Evolutionary conservation across 768 basidiomycete species (phyloP).

Genomic region (Calocybe gangraenosa): DNA sequence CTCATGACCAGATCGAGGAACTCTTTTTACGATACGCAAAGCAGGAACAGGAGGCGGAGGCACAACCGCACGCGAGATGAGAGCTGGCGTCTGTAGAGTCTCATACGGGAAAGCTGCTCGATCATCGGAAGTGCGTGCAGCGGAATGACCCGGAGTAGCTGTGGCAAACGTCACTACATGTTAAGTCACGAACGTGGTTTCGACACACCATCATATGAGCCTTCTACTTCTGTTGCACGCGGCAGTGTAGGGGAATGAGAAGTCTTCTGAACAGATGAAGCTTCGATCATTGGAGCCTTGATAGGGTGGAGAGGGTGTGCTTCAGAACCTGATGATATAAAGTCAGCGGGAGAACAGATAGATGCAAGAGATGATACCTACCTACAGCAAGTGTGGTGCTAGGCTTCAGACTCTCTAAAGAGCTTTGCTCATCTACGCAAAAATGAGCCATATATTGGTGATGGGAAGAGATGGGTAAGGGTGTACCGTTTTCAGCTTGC

Average conservation of each 20-base stretch:
- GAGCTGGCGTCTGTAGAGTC: conserved; percentile 7
- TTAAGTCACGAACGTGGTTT: too few species aligned
- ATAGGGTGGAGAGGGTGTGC: too few species aligned
- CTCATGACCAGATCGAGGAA: conserved; percentile 8
- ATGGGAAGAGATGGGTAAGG: too few species aligned
- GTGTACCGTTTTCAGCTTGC: too few species aligned
- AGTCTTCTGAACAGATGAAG: too few species aligned
- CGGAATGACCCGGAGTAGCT: conserved; percentile 10
- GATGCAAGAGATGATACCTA: background rate
- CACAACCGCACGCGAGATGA: conserved; percentile 12
- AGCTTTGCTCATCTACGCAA: background rate
- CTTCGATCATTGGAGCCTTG: too few species aligned
- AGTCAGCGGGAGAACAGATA: background rate
- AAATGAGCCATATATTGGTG: too few species aligned
- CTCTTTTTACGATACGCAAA: conserved; percentile 45
- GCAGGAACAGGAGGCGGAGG: conserved; percentile 39
- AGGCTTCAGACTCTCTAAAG: background rate
- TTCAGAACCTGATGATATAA: background rate
- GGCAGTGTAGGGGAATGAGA: too few species aligned
- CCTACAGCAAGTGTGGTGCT: background rate
- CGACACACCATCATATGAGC: too few species aligned
- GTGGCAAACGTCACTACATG: too few species aligned
- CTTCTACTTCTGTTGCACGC: too few species aligned
- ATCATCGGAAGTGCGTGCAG: conserved; percentile 12
- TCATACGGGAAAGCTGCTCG: background rate